A percentile compares a stretch with the other conserved stretches of the same genome.
Evolutionary conservation across 192 early-diverging fungal genomes (phyloP).

Genomic region (Ambispora gerdemannii): DNA sequence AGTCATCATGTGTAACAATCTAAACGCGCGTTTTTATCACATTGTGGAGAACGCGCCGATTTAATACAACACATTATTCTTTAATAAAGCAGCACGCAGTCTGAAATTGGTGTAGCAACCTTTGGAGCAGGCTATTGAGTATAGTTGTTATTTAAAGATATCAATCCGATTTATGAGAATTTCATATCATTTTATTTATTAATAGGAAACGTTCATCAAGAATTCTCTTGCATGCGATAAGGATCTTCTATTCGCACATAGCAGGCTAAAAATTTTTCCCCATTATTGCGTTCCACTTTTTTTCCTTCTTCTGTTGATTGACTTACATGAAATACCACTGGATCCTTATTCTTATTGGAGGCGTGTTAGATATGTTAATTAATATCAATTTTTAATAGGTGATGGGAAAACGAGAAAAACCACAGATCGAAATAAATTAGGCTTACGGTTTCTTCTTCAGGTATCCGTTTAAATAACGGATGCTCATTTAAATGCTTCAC

Average conservation of each 20-base stretch:
- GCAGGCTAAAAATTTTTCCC: slow-evolving; percentile 90
- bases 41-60: no score
- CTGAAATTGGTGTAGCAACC: no score
- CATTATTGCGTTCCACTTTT: slow-evolving; percentile 95
- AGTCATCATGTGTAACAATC: no score
- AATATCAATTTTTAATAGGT: neutral
- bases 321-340: slow-evolving; percentile 77
- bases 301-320: slow-evolving; percentile 96
- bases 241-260: slow-evolving; percentile 68
- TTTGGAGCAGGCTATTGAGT: no score
- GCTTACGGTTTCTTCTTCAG: slow-evolving; percentile 70
- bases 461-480: slow-evolving; percentile 86
- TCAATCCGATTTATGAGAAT: no score
- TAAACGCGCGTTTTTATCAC: no score
- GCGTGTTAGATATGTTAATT: neutral
- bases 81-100: no score
- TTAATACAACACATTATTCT: no score
- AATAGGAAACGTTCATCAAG: no score
- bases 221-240: no score
- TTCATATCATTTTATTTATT: no score
- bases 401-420: neutral
- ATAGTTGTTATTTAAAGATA: no score
- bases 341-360: slow-evolving; percentile 62
- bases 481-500: slow-evolving; percentile 90
- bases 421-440: neutral